Evolutionary conservation across 129 eudicot genomes (phyloP), one percentile per base, ranked within the genome.

Genomic region (Daucus carota): DNA sequence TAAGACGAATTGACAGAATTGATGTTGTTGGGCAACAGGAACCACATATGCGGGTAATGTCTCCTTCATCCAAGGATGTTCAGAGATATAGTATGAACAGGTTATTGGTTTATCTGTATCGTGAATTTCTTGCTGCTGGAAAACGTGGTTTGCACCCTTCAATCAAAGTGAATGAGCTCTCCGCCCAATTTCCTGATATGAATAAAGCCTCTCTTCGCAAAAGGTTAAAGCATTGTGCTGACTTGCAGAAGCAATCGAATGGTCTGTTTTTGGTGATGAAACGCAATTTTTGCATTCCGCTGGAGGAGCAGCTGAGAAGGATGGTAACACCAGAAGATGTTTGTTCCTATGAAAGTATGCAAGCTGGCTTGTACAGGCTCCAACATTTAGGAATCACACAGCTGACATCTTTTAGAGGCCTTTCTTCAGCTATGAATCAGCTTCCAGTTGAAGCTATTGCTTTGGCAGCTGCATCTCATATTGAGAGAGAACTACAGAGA

Each of bases 11-110:
- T 62, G 97, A 94, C 79, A 91, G 91, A 74, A 82, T 91, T 75
- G 86, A 89, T 79, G 98, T 89, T 81, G 98, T 86, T 81, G 98
- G 97, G 69, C 98, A 94, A 77, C 98, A 94, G 98, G 97, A 91
- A 85, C 98, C 98, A 77, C 97, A 91, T 83, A 85, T 91, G 80
- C 97, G 91, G 86, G 97, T 94, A 44, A 89, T 94, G 93, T 81
- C 97, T 33, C 98, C 97, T 68, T 88, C 83, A 28, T 85, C 98
- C 18, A 94, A 94, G 83, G 76, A 65, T 73, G 87, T 91, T 62
- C 98, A 94, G 86, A 81, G 28, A 26, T 94, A 85, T 78, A 84
- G 80, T 22, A 87, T 87, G 93, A 91, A 94, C 78, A 91, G 98
- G 76, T 87, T 91, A 22, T 75, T 94, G 79, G 97, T 94, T 34